These are phyloP conservation scores for Herpetomonas tarakana DNA, from an alignment of 208 protist genomes.

Conservation along the genomic window DNA sequence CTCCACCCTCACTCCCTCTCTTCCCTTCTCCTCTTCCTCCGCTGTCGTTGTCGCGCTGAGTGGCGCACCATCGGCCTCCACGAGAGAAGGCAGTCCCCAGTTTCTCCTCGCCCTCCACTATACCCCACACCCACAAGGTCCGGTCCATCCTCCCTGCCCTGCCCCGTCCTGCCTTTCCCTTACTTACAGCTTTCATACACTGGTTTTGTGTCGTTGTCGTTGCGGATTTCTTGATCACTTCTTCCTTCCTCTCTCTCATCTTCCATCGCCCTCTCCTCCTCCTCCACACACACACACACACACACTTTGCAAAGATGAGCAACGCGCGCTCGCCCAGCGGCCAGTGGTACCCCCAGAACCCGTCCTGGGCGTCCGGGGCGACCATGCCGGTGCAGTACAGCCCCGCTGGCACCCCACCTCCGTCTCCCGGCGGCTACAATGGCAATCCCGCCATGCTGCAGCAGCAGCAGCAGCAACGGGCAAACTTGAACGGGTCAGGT, in stretches of 20 bases:
- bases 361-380: neutral
- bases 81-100: too few relatives aligned
- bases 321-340: slow-evolving; percentile 20
- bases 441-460: slow-evolving; percentile 4
- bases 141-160: too few relatives aligned
- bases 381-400: neutral
- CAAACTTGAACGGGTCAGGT: slow-evolving; percentile 11
- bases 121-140: too few relatives aligned
- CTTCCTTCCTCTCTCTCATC: neutral
- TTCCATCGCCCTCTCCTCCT: neutral
- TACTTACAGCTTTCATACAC: neutral
- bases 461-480: slow-evolving; percentile 11
- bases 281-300: slow-evolving; percentile 1
- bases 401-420: neutral
- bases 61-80: too few relatives aligned
- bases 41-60: too few relatives aligned
- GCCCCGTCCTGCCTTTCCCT: too few relatives aligned
- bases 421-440: neutral
- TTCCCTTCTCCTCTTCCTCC: too few relatives aligned
- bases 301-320: neutral
- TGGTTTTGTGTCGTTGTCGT: slow-evolving; percentile 10
- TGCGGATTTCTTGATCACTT: slow-evolving; percentile 1
- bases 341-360: slow-evolving; percentile 43
- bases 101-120: too few relatives aligned
- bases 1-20: too few relatives aligned